Conservation (phyloP, 2,329 filamentous ascomycete species). For the Diaporthe sp. region DNA sequence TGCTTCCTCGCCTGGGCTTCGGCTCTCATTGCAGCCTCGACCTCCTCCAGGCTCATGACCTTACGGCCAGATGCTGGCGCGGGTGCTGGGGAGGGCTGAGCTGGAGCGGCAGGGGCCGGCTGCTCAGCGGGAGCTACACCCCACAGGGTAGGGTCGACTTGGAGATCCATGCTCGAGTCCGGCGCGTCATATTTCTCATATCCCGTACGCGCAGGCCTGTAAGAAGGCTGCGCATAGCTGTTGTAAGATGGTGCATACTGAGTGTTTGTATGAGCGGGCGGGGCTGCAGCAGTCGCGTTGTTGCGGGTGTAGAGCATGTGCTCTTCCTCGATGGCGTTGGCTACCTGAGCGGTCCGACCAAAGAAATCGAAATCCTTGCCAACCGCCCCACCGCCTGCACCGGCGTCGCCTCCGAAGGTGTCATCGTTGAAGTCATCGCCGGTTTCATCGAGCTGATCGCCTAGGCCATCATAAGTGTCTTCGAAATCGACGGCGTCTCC, state of each 20-base stretch:
- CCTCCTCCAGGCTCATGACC: constrained; percentile 96
- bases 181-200: constrained; percentile 93
- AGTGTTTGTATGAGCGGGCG: constrained; percentile 48
- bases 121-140: constrained; percentile 77
- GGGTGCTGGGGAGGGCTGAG: constrained; percentile 47
- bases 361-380: constrained; percentile 99
- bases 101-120: constrained; percentile 51
- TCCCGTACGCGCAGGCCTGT: constrained; percentile 80
- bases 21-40: constrained; percentile 89
- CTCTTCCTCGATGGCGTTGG: constrained; percentile 90
- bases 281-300: constrained; percentile 68
- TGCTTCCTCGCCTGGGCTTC: constrained; percentile 70
- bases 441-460: constrained; percentile 89
- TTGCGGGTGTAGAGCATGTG: constrained; percentile 86
- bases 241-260: constrained; percentile 54
- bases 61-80: constrained; percentile 69
- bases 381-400: constrained; percentile 65
- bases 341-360: constrained; percentile 88
- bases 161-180: constrained; percentile 88
- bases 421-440: constrained; percentile 98
- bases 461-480: constrained; percentile 96
- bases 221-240: constrained; percentile 57
- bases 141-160: constrained; percentile 95
- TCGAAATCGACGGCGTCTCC: constrained; percentile 83
- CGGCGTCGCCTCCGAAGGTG: constrained; percentile 77